phyloP scores from a whole-genome alignment of 2,329 filamentous ascomycete species.

The Fusarium sp. region DNA sequence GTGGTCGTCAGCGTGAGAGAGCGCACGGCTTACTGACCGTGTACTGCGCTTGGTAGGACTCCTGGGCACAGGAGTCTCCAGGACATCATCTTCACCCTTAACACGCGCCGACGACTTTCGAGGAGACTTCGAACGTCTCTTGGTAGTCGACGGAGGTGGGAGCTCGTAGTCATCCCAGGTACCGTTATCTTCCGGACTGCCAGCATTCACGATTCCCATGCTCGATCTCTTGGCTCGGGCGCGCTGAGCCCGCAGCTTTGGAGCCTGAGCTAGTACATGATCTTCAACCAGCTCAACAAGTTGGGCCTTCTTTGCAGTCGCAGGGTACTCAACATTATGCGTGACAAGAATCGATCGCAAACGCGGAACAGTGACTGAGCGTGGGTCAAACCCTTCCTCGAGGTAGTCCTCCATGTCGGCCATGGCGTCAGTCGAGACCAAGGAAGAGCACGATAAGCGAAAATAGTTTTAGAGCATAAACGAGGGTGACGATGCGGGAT shows the following conservation, averaged over 20 bases:
- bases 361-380: slow-evolving; percentile 83
- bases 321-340: slow-evolving; percentile 85
- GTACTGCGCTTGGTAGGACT: slow-evolving; percentile 64
- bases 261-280: slow-evolving; percentile 79
- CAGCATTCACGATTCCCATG: slow-evolving; percentile 78
- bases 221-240: slow-evolving; percentile 85
- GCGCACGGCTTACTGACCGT: slow-evolving; percentile 63
- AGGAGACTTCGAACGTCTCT: slow-evolving; percentile 62
- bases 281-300: slow-evolving; percentile 85
- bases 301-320: slow-evolving; percentile 89
- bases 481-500: slow-evolving; percentile 22
- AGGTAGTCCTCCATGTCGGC: slow-evolving; percentile 83
- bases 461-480: slow-evolving; percentile 6
- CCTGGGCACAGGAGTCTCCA: slow-evolving; percentile 45
- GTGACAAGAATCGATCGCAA: slow-evolving; percentile 90
- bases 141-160: slow-evolving; percentile 57
- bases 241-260: slow-evolving; percentile 76
- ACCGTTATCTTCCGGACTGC: slow-evolving; percentile 71
- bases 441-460: slow-evolving; percentile 8
- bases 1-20: slow-evolving; percentile 59
- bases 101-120: slow-evolving; percentile 62
- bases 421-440: slow-evolving; percentile 53
- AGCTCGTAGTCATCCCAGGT: slow-evolving; percentile 68
- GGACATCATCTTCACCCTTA: slow-evolving; percentile 61
- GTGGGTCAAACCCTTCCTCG: slow-evolving; percentile 84